Evolutionary conservation across 2,329 filamentous ascomycete genomes (phyloP).

Genomic region (Alternaria hordeiaustralica): DNA sequence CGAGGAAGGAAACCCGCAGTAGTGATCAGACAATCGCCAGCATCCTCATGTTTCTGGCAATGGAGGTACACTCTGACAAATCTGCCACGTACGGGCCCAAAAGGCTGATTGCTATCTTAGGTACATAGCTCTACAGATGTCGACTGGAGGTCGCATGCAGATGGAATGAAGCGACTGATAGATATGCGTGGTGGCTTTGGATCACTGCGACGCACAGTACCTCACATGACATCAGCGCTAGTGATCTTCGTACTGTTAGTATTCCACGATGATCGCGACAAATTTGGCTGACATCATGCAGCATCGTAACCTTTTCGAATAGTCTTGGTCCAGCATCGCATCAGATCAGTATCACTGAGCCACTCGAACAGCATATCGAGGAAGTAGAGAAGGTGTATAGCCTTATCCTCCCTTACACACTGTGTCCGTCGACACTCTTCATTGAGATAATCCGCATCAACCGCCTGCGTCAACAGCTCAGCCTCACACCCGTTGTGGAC

Average conservation of each 20-base stretch:
- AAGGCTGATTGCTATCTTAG: not conserved
- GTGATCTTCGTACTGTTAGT: not conserved
- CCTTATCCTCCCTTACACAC: not conserved
- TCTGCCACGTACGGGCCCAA: not conserved
- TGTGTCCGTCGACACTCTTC: not conserved
- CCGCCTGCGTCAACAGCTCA: not conserved
- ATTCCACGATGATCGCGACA: not conserved
- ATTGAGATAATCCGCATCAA: not conserved
- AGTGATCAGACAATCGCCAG: not conserved
- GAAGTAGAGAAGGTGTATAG: not conserved
- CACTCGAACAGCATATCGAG: not conserved
- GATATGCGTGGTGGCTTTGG: not conserved
- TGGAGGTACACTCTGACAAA: not conserved
- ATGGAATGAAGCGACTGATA: not conserved
- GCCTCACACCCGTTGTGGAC: not conserved
- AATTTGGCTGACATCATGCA: not conserved
- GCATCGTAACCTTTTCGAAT: not conserved
- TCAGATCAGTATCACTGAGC: not conserved
- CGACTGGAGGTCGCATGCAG: not conserved
- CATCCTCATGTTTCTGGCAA: not conserved
- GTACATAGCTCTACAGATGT: not conserved
- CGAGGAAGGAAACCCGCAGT: not conserved
- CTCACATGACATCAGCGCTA: not conserved
- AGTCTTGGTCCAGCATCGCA: not conserved
- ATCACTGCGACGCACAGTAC: not conserved